These are phyloP conservation scores for Letharia lupina DNA, from an alignment of 495 filamentous ascomycete species.

Conservation along the genomic window DNA sequence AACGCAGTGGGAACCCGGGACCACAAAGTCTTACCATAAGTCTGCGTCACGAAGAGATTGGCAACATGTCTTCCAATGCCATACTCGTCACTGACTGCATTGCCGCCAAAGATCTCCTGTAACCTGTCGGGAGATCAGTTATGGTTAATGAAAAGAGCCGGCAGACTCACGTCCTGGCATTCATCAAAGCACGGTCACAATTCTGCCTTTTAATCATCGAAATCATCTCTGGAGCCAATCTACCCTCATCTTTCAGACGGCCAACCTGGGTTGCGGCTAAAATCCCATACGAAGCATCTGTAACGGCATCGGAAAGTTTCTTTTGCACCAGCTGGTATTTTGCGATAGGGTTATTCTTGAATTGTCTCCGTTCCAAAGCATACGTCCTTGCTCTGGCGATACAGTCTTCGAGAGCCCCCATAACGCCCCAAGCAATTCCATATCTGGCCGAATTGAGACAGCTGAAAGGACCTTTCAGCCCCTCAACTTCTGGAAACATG, in stretches of 20 bases:
- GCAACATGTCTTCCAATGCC: conserved; percentile 89
- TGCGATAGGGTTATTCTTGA: conserved; percentile 90
- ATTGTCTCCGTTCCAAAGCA: conserved; percentile 85
- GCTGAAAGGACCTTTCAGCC: conserved; percentile 79
- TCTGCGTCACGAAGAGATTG: conserved; percentile 95
- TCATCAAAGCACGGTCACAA: conserved; percentile 79
- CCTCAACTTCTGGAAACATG: conserved; percentile 89
- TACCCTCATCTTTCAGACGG: conserved; percentile 83
- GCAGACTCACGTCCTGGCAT: conserved; percentile 57
- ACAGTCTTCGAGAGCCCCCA: conserved; percentile 91
- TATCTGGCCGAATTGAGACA: conserved; percentile 89
- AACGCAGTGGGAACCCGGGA: not conserved
- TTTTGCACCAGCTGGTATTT: conserved; percentile 99
- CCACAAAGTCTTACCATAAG: conserved; percentile 54
- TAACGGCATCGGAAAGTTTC: conserved; percentile 87
- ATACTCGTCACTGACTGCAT: conserved; percentile 95
- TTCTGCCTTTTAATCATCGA: conserved; percentile 98
- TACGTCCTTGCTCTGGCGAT: conserved; percentile 73
- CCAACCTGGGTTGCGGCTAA: conserved; percentile 84
- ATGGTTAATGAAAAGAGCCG: conserved; percentile 11
- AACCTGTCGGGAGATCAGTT: conserved; percentile 41
- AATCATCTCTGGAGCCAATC: conserved; percentile 90
- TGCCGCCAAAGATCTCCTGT: conserved; percentile 94
- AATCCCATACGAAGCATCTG: conserved; percentile 83
- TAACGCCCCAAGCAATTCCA: conserved; percentile 88